phyloP scores from a whole-genome alignment of 2,329 filamentous ascomycete species.

The Colletotrichum cuscutae region DNA sequence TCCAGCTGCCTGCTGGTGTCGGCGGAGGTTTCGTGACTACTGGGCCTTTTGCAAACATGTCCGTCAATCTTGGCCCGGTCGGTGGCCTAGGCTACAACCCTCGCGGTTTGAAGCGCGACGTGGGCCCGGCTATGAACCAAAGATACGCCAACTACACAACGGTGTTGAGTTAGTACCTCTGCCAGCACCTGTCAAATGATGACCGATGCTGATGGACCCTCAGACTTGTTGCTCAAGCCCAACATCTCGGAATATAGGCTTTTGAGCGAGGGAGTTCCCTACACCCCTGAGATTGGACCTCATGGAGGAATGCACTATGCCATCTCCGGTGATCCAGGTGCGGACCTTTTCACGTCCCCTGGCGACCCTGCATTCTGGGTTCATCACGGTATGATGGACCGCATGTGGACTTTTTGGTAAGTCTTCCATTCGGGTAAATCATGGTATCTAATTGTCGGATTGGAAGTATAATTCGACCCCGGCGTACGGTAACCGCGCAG shows the following conservation, averaged over 20 bases:
- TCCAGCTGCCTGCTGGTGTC: constrained; percentile 49
- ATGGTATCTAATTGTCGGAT: no score
- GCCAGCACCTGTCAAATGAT: not conserved
- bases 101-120: constrained; percentile 45
- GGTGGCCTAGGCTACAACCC: constrained; percentile 48
- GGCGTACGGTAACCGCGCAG: no score
- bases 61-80: constrained; percentile 47
- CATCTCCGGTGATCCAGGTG: constrained; percentile 47
- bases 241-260: constrained; percentile 47
- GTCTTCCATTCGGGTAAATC: not conserved
- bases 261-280: constrained; percentile 47
- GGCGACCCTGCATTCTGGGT: constrained; percentile 39
- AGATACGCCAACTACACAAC: constrained; percentile 44
- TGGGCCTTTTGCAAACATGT: constrained; percentile 55
- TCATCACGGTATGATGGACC: constrained; percentile 42
- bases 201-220: not conserved
- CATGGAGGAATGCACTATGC: constrained; percentile 45
- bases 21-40: constrained; percentile 63
- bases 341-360: constrained; percentile 41
- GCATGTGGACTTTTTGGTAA: constrained; percentile 41
- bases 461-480: no score
- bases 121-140: constrained; percentile 42
- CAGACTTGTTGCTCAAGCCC: constrained; percentile 43
- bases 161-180: constrained; percentile 23
- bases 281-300: constrained; percentile 43